Conservation (phyloP, 2,329 filamentous ascomycete species). For the Stemphylium beticola region DNA sequence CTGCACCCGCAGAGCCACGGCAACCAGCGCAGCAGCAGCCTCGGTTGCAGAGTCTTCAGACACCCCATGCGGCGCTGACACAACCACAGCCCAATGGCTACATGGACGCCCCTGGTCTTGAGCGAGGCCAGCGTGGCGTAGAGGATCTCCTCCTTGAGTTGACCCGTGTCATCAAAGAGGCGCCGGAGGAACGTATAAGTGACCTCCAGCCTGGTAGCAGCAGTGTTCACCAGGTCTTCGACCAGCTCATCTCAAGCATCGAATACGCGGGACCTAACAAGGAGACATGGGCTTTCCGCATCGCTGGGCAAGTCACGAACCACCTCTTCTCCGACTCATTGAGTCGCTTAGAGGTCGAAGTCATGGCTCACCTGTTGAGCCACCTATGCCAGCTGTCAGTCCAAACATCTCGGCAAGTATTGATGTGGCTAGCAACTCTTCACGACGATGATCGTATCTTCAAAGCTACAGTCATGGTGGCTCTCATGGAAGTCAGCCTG, state of each 20-base stretch:
- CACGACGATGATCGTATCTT: slow-evolving; percentile 66
- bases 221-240: slow-evolving; percentile 63
- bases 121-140: slow-evolving; percentile 54
- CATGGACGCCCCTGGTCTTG: slow-evolving; percentile 51
- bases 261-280: slow-evolving; percentile 60
- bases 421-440: slow-evolving; percentile 57
- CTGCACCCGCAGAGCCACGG: slow-evolving; percentile 66
- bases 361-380: slow-evolving; percentile 66
- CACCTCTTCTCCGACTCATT: slow-evolving; percentile 63
- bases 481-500: slow-evolving; percentile 64
- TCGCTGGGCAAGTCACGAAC: slow-evolving; percentile 63
- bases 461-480: slow-evolving; percentile 66
- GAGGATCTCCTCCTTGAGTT: slow-evolving; percentile 64
- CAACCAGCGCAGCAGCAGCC: slow-evolving; percentile 61
- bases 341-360: slow-evolving; percentile 65
- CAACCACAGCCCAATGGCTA: slow-evolving; percentile 66
- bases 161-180: slow-evolving; percentile 62
- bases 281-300: slow-evolving; percentile 62
- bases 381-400: slow-evolving; percentile 68
- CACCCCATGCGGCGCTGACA: slow-evolving; percentile 45
- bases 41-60: slow-evolving; percentile 48
- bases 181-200: slow-evolving; percentile 63
- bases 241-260: slow-evolving; percentile 62
- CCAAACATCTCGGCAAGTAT: slow-evolving; percentile 60
- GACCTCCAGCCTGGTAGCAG: slow-evolving; percentile 61